Evolutionary conservation across 75 land plant genomes (phyloP).

Genomic region (Chamaecyparis obtusa): DNA sequence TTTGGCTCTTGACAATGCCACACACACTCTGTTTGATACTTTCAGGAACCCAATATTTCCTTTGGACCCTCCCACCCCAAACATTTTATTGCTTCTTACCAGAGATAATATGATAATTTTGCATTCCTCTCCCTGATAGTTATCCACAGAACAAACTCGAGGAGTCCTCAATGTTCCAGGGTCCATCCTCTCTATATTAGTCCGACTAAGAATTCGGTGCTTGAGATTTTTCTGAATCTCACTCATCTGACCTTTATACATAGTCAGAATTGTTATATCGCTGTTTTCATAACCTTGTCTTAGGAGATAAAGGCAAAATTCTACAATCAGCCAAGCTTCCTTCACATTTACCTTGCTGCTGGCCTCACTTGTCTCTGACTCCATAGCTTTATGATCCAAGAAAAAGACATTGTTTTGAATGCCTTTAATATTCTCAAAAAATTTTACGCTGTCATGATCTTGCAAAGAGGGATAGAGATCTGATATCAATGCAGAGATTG

Average conservation of each 20-base stretch:
- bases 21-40: constrained; percentile 12
- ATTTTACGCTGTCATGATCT: not conserved
- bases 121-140: constrained; percentile 25
- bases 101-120: constrained; percentile 22
- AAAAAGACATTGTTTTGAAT: not conserved
- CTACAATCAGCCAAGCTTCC: not conserved
- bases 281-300: no score
- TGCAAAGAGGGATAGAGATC: not conserved
- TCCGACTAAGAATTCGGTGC: not conserved
- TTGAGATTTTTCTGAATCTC: constrained; percentile 1
- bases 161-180: not conserved
- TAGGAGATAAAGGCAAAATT: not conserved
- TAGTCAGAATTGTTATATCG: no score
- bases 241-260: constrained; percentile 8
- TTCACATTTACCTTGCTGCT: not conserved
- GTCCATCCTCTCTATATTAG: not conserved
- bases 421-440: not conserved
- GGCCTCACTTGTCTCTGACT: not conserved
- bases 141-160: constrained; percentile 26
- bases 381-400: not conserved
- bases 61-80: not conserved
- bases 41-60: constrained; percentile 16
- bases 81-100: constrained; percentile 17
- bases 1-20: constrained; percentile 20
- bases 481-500: not conserved